Evolutionary conservation across 495 filamentous ascomycete species (phyloP), one percentile per base, ranked within the genome.

Genomic region (Tuber magnatum): DNA sequence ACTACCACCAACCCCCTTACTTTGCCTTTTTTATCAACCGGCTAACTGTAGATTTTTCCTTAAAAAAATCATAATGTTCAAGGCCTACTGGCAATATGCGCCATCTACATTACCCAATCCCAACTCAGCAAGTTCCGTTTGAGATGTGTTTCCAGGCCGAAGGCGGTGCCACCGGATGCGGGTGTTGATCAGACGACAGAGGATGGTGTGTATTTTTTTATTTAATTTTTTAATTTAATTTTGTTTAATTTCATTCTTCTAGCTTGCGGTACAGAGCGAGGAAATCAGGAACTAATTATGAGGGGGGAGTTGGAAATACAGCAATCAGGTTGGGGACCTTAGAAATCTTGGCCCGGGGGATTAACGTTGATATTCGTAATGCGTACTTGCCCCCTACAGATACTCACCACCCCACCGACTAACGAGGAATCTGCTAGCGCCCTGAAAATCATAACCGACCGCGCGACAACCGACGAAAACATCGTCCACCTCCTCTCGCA

Each of bases 391-490:
- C 48, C 51, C 56, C 10, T 28, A 12, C 28, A 61, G 0, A 28
- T 7, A 28, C 24, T 12, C 28, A 24, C 51, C n/a, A 12, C 5
- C 24, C 39, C 7, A 46, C 35, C 43, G n/a, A 48, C 69, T 40
- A 40, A 40, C 39, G 7, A 43, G 16, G 24, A 12, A 61, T 12
- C 38, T 0, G 8, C 38, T 48, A 80, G 79, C 18, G 78, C 79
- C 61, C 69, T 80, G 48, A 80, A 80, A 70, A 80, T 80, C 70
- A 74, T 80, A 35, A 80, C 74, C 74, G 79, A 80, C 68, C 78
- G 79, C 46, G 79, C 79, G 3, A 80, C 75, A 35, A 80, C 79
- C 18, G 69, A 71, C 5, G 44, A 72, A 43, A 80, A 73, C 22
- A 61, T 80, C 14, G 51, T 73, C 18, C 80, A 71, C 44, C 69